Evolutionary conservation across 2,329 filamentous ascomycete species (phyloP), one percentile per base, ranked within the genome.

Genomic region (Decorospora gaudefroyi): DNA sequence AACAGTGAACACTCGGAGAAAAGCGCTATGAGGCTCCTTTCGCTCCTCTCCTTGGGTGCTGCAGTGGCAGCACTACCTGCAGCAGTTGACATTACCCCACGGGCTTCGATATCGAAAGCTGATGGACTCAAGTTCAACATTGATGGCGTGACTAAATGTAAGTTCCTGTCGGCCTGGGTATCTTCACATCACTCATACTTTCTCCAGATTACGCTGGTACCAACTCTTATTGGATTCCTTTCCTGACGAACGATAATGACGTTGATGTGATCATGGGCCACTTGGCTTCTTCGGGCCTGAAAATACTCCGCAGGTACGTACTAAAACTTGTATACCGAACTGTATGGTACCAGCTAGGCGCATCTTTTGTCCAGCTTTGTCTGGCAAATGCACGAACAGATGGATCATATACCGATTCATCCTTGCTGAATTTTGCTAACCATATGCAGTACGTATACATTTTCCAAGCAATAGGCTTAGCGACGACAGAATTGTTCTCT

Each of bases 251-350:
- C 42, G 72, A 80, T 49, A 71, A 67, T 6, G 80, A 85, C 59
- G 74, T 83, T 10, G 78, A 84, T 55, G 66, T 70, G n/a, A 67
- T 69, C 15, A 66, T 73, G 55, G 55, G 62, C 46, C 74, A 81
- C 55, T 61, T 83, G 11, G 60, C 70, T 35, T 51, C 67, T 21
- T 76, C 79, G 2, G 79, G 80, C 0, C 75, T 78, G 47, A 82
- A 80, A 61, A 78, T 84, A 46, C 70, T 84, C 22, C 75, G 82
- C n/a, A n/a, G n/a, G n/a, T n/a, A n/a, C n/a, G n/a, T n/a, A n/a
- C n/a, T n/a, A n/a, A n/a, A n/a, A n/a, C n/a, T n/a, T n/a, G n/a
- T n/a, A n/a, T n/a, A n/a, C n/a, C n/a, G n/a, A n/a, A n/a, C n/a
- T n/a, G n/a, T n/a, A n/a, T n/a, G n/a, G n/a, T n/a, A n/a, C n/a